Base-by-base conservation (phyloP, 1,139 yeast genomes). In the Kluyveromyces sp. region DNA sequence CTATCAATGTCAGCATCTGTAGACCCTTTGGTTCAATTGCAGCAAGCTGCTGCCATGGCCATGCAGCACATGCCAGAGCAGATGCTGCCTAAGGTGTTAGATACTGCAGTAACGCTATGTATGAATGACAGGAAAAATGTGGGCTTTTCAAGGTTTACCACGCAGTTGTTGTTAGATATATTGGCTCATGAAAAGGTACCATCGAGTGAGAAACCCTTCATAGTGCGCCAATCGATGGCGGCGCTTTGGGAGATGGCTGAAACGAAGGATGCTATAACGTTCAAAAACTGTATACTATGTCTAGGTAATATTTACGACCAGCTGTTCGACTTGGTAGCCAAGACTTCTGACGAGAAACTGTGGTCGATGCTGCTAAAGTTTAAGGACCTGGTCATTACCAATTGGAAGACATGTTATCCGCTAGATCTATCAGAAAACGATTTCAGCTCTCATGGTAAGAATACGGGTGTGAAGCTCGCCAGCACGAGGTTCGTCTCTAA, bases 401-500 rank as follows among this genome's bases (percentile, higher is more conserved):
- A 60, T 36, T 65, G 70, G 66, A 57, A 56, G 25, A 52, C 63
- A 1, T 44, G 61, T 8, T 63, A 53, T 40, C 67, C 69, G 4
- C 45, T 58, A 63, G 67, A 74, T 48, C 57, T 60, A 29, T 67
- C 66, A 34, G 81, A 78, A 53, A 69, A 72, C 15, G 42, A 41
- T 9, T 33, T 54, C 12, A 46, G 46, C 33, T 80, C 77, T 54
- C 60, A 64, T 29, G 52, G 65, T 32, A 70, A 80, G 56, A 73
- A 79, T 39, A 60, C 78, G 34, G 77, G 75, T 16, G 68, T 80
- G 38, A 80, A 78, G 59, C 66, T 85, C 22, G 83, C 89, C 36
- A 69, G 85, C 25, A 68, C 83, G 43, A 86, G 83, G 62, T 80
- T 89, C 50, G 75, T 87, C 7, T 78, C 84, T 44, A 75, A 78